phyloP scores from a whole-genome alignment of 2,329 filamentous ascomycete genomes.

The Aspergillus costaricaensis region DNA sequence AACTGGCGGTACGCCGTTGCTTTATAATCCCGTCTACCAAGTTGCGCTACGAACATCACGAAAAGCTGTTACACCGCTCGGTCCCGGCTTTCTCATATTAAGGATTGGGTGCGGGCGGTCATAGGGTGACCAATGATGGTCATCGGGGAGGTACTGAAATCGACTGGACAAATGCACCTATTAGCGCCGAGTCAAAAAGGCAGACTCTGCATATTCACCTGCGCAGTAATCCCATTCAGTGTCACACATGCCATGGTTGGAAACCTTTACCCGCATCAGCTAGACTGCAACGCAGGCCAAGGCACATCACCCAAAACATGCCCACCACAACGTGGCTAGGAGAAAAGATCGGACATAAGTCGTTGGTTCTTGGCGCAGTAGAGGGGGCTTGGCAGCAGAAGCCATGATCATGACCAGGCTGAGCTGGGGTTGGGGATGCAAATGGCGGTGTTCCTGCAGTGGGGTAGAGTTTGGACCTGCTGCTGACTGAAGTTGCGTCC shows the following conservation, averaged over 20 bases:
- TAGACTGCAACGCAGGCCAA: constrained; percentile 10
- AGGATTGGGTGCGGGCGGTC: not conserved
- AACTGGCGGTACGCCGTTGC: constrained; percentile 10
- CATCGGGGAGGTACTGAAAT: not conserved
- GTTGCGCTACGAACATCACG: not conserved
- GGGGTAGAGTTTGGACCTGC: constrained; percentile 8
- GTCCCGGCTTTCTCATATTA: not conserved
- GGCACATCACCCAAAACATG: constrained; percentile 13
- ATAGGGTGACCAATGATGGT: not conserved
- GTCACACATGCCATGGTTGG: constrained; percentile 3
- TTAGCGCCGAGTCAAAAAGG: not conserved
- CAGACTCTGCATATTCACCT: constrained; percentile 2
- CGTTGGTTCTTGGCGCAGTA: constrained; percentile 24
- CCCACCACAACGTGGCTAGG: constrained; percentile 26
- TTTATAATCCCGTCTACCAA: not conserved
- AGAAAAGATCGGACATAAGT: constrained; percentile 18
- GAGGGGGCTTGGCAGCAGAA: constrained; percentile 20
- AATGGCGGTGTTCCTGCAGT: constrained; percentile 29
- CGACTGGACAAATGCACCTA: not conserved
- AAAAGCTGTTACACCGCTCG: not conserved
- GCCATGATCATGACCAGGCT: constrained; percentile 14
- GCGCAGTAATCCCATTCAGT: not conserved
- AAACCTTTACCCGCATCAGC: constrained; percentile 1
- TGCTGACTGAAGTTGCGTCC: not conserved
- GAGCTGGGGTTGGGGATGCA: constrained; percentile 12